Conservation (phyloP, 306 rosid genomes). For the Prunus campanulata region DNA sequence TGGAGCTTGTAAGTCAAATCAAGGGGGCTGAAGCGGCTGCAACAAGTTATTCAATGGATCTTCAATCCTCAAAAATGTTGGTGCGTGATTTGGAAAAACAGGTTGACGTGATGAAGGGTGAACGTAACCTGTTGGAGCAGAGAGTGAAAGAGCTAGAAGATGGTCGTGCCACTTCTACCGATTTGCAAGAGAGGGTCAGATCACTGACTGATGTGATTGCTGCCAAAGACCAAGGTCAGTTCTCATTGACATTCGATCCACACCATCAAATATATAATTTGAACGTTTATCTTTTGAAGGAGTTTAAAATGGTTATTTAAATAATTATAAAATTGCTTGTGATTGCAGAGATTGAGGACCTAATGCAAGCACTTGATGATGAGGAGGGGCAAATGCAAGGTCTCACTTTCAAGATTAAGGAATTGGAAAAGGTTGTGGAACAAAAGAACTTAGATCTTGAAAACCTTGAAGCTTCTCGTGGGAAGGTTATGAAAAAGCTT, state of each 20-base stretch:
- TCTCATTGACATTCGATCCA: background rate
- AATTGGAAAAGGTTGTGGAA: constrained; percentile 60
- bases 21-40: constrained; percentile 81
- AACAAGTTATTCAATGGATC: constrained; percentile 51
- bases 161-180: constrained; percentile 48
- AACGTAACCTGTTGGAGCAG: constrained; percentile 57
- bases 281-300: background rate
- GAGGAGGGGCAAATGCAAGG: constrained; percentile 92
- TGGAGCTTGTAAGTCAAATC: constrained; percentile 82
- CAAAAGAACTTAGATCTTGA: constrained; percentile 69
- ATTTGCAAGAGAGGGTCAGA: constrained; percentile 59
- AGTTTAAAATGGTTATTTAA: background rate
- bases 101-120: constrained; percentile 48
- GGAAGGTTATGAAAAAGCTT: constrained; percentile 80
- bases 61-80: constrained; percentile 60
- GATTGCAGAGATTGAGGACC: constrained; percentile 79
- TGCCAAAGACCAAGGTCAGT: constrained; percentile 86
- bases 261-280: background rate
- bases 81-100: constrained; percentile 58
- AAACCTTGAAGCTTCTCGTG: constrained; percentile 71
- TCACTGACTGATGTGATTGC: constrained; percentile 60
- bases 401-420: constrained; percentile 54
- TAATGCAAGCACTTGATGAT: constrained; percentile 95
- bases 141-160: constrained; percentile 57
- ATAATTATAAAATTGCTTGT: constrained; percentile 24